Evolutionary conservation across 225 moss, liverwort and hornwort genomes (phyloP), one percentile per base, ranked within the genome.

Genomic region (Ulota crispa): DNA sequence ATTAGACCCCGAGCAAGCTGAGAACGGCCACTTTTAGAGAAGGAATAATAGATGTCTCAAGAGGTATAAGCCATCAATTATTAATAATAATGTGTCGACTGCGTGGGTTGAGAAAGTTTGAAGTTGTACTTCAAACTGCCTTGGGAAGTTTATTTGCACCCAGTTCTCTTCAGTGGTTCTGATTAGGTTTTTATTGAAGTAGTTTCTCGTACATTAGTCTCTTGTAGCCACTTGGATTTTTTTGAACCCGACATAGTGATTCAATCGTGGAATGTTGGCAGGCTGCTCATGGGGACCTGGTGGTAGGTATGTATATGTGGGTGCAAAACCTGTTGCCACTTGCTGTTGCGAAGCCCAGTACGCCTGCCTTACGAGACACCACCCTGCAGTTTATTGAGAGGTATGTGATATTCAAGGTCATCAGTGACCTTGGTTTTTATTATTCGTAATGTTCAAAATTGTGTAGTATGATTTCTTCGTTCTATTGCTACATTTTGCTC

Each of bases 251-350:
- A 20, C 8, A 15, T 12, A 26, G 24, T 30, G 45, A 18, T 72
- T 67, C 4, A 36, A 57, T 18, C 76, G 79, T 83, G 41, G 72
- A 68, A 30, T 76, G 31, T 59, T 75, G 60, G 42, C 91, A 99
- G 99, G 99, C 92, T 80, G 89, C 93, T 4, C 96, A 96, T 81
- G 96, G 94, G 54, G 99, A 99, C 85, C 71, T 96, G 69, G 93
- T 99, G 55, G 78, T 90, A 72, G 99, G 99, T 42, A 99, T 96
- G 99, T 78, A 92, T 52, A 61, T 99, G 77, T 99, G 99, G 99
- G 94, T 99, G 72, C 96, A 96, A 74, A 99, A 96, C 80, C 75
- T 99, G 45, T 88, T 99, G 80, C 99, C 99, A 32, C 70, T 92
- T 32, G 99, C 99, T 71, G 92, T 92, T 84, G 94, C 89, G 24